Evolutionary conservation across 2,329 filamentous ascomycete genomes (phyloP), one percentile per base, ranked within the genome.

Genomic region (Epichloe uncinata): DNA sequence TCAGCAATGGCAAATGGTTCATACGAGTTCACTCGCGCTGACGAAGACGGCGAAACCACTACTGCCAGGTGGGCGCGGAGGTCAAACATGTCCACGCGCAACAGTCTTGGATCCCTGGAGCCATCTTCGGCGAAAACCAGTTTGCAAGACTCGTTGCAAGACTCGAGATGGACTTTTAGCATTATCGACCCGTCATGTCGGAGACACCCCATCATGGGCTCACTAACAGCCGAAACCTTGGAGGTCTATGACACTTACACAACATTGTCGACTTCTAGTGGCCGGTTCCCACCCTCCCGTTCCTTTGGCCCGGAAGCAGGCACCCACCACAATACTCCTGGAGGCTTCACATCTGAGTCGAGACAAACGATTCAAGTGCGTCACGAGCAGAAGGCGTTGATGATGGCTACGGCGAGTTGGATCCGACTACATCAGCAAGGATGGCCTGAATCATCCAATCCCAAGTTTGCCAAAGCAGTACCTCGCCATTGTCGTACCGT

Each of bases 121-220:
- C 55, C 49, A 34, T 45, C 57, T 47, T 55, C 56, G 44, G 56
- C 55, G 50, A 50, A 55, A 15, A 53, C 55, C 6, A 53, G 63
- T 3, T 54, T 63, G 3, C 56, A 58, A 1, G 55, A 64, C 2
- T 53, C 60, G 1, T 33, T n/a, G 49, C 49, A 42, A 35, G 76
- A 78, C 44, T 69, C 66, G 51, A 81, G 79, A 60, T 90, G 82
- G 69, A 87, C 80, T 8, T 91, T 91, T 62, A 88, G 84, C 67
- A 79, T 87, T 54, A 81, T 91, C 57, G 79, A 85, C 56, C 78
- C 84, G 0, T 75, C 76, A 43, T 78, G 77, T 8, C 73, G 84
- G 35, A 78, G 82, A 12, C 86, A 91, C 60, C 85, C 87, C 4
- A 78, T 90, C 58, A 76, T 90, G 66, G 86, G 84, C 1, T 79